These are phyloP conservation scores for Claviceps pazoutovae DNA, from an alignment of 2,329 filamentous ascomycete genomes.

Conservation along the genomic window DNA sequence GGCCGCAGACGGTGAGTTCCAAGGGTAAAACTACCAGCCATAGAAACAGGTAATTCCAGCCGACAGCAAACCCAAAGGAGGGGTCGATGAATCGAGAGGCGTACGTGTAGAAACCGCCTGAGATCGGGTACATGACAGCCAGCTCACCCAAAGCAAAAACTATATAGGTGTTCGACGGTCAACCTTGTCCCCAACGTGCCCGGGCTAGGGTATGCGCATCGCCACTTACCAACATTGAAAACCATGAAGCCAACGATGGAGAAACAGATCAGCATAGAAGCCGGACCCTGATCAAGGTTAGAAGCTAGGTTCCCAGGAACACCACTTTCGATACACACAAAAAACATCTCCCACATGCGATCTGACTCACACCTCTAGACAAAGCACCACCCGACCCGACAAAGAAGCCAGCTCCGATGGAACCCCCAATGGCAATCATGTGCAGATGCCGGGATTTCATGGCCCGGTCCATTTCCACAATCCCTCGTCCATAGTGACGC, in stretches of 20 bases:
- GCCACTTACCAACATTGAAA: constrained; percentile 14
- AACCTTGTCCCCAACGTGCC: not conserved
- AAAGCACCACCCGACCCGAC: constrained; percentile 44
- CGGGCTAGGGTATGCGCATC: not conserved
- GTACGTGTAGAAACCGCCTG: constrained; percentile 50
- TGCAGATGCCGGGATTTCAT: constrained; percentile 46
- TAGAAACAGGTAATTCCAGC: constrained; percentile 31
- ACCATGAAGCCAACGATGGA: constrained; percentile 45
- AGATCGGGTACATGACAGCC: constrained; percentile 47
- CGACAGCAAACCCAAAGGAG: constrained; percentile 43
- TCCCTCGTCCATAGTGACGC: constrained; percentile 16
- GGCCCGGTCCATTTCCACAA: constrained; percentile 27
- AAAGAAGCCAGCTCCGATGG: constrained; percentile 50
- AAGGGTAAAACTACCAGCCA: constrained; percentile 37
- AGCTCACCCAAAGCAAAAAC: constrained; percentile 48
- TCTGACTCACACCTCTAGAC: constrained; percentile 29
- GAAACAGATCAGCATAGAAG: constrained; percentile 34
- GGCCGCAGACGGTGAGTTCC: constrained; percentile 34
- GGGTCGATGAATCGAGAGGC: constrained; percentile 48
- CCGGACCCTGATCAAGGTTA: constrained; percentile 19
- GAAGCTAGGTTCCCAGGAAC: not conserved
- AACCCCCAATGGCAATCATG: constrained; percentile 49
- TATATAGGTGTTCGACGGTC: constrained; percentile 2
- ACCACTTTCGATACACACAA: not conserved
- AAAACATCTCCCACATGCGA: not conserved